Evolutionary conservation across 2,329 filamentous ascomycete species (phyloP).

Genomic region (Verticillium tricorpus): DNA sequence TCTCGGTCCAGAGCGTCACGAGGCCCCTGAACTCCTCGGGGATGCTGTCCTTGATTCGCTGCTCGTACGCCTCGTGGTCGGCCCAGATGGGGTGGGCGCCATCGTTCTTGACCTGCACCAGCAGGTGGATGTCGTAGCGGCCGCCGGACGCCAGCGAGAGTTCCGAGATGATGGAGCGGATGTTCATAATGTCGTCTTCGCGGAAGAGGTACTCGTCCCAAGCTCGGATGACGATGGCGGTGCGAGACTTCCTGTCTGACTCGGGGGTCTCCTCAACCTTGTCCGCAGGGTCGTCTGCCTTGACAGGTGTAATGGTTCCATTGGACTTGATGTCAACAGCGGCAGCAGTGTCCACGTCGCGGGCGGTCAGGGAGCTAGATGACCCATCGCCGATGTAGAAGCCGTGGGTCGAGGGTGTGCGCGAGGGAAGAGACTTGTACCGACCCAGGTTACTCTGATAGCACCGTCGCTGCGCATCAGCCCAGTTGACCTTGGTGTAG

Average conservation of each 20-base stretch:
- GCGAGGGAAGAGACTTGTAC: constrained; percentile 50
- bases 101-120: constrained; percentile 80
- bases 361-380: constrained; percentile 15
- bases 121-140: constrained; percentile 80
- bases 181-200: constrained; percentile 73
- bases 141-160: constrained; percentile 75
- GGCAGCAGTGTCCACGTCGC: constrained; percentile 2
- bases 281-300: not conserved
- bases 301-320: not conserved
- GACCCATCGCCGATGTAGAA: constrained; percentile 43
- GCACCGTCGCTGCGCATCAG: constrained; percentile 70
- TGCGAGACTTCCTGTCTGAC: constrained; percentile 46
- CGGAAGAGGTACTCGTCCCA: constrained; percentile 79
- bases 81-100: constrained; percentile 73
- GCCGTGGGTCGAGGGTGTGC: constrained; percentile 38
- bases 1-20: constrained; percentile 88
- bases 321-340: not conserved
- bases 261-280: constrained; percentile 17
- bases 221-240: constrained; percentile 75
- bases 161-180: constrained; percentile 81
- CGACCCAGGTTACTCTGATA: constrained; percentile 64
- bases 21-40: constrained; percentile 85
- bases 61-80: constrained; percentile 62
- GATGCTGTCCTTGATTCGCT: constrained; percentile 62
- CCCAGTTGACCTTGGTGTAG: constrained; percentile 75